Percentiles rank a stretch among this genome's conserved stretches.
phyloP scores from a whole-genome alignment of 768 basidiomycete genomes.

The Suillus ampliporus region DNA sequence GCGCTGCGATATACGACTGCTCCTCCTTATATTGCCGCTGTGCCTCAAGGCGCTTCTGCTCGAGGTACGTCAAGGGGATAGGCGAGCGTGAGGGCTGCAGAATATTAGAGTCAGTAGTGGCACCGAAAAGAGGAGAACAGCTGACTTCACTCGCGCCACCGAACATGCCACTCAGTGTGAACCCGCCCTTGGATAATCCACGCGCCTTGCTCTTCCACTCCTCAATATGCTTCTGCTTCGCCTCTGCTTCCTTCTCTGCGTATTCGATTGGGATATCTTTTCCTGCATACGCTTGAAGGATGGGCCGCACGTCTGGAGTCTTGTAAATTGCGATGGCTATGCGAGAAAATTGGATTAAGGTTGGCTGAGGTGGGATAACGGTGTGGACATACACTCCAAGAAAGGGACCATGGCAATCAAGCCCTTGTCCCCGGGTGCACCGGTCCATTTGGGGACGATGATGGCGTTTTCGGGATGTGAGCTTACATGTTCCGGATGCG shows the following conservation, averaged over 20 bases:
- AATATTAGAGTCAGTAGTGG: conserved; percentile 1
- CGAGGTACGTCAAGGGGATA: conserved; percentile 55
- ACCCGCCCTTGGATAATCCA: conserved; percentile 43
- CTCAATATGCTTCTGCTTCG: conserved; percentile 75
- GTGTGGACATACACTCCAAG: conserved; percentile 75
- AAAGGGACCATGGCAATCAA: conserved; percentile 95
- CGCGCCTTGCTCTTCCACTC: conserved; percentile 71
- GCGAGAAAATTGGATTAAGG: neutral
- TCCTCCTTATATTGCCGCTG: conserved; percentile 59
- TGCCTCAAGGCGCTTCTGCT: conserved; percentile 55
- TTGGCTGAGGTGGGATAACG: neutral
- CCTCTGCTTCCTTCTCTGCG: conserved; percentile 84
- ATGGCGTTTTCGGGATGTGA: conserved; percentile 91
- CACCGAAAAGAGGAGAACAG: neutral
- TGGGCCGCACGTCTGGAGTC: conserved; percentile 84
- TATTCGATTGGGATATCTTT: conserved; percentile 92
- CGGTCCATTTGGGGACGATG: conserved; percentile 85
- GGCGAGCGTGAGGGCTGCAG: conserved; percentile 33
- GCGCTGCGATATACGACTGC: conserved; percentile 53
- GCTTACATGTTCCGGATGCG: conserved; percentile 74
- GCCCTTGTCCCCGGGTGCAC: conserved; percentile 73
- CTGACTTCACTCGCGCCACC: conserved; percentile 39
- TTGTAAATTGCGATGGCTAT: conserved; percentile 93
- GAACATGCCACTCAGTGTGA: conserved; percentile 54
- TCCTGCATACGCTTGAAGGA: conserved; percentile 82